Base-by-base conservation (phyloP, 169 alveolate species). In the Cryptosporidium meleagridis region DNA sequence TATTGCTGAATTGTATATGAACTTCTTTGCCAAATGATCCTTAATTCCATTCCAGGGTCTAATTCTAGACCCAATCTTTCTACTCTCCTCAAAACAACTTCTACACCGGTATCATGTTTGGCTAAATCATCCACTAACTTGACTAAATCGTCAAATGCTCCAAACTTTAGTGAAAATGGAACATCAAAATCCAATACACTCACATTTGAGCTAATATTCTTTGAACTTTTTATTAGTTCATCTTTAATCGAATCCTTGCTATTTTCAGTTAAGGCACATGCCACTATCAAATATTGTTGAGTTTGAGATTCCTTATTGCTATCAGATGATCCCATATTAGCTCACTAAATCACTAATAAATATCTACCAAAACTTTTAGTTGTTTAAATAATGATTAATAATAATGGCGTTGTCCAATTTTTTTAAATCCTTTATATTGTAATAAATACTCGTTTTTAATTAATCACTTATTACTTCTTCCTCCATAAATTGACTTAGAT, bases 111-210 rank as follows among this genome's bases (percentile, higher is more conserved):
- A 69, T 95, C 97, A 55, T 95, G 93, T 85, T 93, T 94, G 62
- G 92, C 95, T 53, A 95, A 80, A 31, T 95, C 96, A 37, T 95
- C 97, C 41, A 95, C 97, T 53, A 95, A 91, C 29, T 86, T 75
- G 37, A 95, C 91, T 29, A 95, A 87, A 61, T 92, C 95, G 73
- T 94, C 98, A 85, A 93, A 92, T 12, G 97, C 86, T 48, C 94
- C 93, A 72, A 95, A 94, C 65, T 95, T 91, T 33, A 95, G 86
- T 70, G 95, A 93, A 41, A 94, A 91, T 10, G 97, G 96, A 23
- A 93, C 94, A 69, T 94, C 94, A 65, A 96, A 85, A 48, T 91
- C 92, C 52, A 92, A 70, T 39, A 94, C 95, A 70, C 85, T 84
- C 61, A 92, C 48, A 35, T n/a, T 65, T 14, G 55, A 53, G 4